phyloP scores from a whole-genome alignment of 139 green algal genomes.

The Asterochloris erici region DNA sequence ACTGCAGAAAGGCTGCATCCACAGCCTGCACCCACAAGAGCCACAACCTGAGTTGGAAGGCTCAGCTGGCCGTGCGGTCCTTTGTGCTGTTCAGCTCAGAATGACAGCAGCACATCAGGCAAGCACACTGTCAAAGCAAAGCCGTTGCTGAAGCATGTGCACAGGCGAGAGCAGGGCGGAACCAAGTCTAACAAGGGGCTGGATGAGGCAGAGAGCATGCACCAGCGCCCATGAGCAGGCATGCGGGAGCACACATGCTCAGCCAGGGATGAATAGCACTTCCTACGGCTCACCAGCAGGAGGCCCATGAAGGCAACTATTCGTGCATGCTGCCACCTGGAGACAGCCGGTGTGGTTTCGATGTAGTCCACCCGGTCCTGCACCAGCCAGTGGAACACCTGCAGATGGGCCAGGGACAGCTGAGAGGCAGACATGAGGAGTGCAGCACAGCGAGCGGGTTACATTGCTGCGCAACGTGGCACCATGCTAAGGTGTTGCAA shows the following conservation, averaged over 20 bases:
- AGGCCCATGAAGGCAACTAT: slow-evolving; percentile 77
- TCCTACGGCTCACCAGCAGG: slow-evolving; percentile 61
- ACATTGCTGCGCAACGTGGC: too few relatives aligned
- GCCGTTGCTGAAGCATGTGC: too few relatives aligned
- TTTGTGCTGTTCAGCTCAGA: neutral
- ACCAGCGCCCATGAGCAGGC: too few relatives aligned
- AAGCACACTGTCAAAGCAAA: neutral
- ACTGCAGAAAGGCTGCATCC: slow-evolving; percentile 81
- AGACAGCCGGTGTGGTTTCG: slow-evolving; percentile 87
- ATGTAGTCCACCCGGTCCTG: slow-evolving; percentile 86
- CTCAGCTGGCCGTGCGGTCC: neutral
- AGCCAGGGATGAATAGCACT: neutral
- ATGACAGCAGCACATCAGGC: neutral
- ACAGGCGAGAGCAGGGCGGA: too few relatives aligned
- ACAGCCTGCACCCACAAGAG: slow-evolving; percentile 43
- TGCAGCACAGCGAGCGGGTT: too few relatives aligned
- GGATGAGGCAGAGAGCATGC: too few relatives aligned
- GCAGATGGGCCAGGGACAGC: slow-evolving; percentile 46
- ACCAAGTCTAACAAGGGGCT: too few relatives aligned
- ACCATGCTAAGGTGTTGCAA: neutral
- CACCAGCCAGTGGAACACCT: slow-evolving; percentile 89
- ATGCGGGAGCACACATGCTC: too few relatives aligned
- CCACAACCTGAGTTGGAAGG: too few relatives aligned
- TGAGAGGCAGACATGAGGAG: neutral
- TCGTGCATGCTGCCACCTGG: slow-evolving; percentile 66